A percentile compares a stretch with the other conserved stretches of the same genome.
Evolutionary conservation across 139 green algal genomes (phyloP).

Genomic region (Chlamydomonas sp.): DNA sequence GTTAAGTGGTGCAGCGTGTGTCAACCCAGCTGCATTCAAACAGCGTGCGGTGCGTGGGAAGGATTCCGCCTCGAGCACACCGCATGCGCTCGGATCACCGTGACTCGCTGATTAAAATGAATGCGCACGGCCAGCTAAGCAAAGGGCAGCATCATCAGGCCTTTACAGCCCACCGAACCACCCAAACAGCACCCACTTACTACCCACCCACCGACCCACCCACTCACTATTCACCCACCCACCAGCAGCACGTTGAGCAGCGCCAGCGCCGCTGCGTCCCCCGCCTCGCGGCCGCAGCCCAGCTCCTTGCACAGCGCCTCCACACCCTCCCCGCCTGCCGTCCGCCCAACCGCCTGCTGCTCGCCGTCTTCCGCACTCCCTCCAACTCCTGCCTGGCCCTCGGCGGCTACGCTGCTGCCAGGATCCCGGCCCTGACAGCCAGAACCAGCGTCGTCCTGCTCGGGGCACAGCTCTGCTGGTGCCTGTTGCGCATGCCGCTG

Average conservation of each 20-base stretch:
- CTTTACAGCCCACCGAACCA: no score
- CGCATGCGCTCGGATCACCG: no score
- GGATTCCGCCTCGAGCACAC: no score
- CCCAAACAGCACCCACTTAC: no score
- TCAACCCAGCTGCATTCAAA: no score
- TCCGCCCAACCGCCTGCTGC: not conserved
- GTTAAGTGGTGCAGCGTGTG: not conserved
- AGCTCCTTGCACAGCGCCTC: not conserved
- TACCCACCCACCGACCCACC: not conserved
- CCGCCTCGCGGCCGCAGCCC: not conserved
- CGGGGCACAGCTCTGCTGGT: not conserved
- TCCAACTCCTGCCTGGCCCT: not conserved
- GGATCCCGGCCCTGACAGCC: not conserved
- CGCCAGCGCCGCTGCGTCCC: conserved; percentile 1
- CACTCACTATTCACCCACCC: not conserved
- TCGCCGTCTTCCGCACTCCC: not conserved
- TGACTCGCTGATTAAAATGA: no score
- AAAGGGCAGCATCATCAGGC: no score
- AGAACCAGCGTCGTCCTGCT: not conserved
- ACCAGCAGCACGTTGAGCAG: conserved; percentile 49
- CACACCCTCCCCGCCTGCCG: not conserved
- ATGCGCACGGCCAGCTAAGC: no score
- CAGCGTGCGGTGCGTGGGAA: no score
- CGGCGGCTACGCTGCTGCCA: not conserved
- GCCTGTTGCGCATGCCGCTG: not conserved